Evolutionary conservation across 2,329 filamentous ascomycete species (phyloP).

Genomic region (Akanthomyces dipterigenus): DNA sequence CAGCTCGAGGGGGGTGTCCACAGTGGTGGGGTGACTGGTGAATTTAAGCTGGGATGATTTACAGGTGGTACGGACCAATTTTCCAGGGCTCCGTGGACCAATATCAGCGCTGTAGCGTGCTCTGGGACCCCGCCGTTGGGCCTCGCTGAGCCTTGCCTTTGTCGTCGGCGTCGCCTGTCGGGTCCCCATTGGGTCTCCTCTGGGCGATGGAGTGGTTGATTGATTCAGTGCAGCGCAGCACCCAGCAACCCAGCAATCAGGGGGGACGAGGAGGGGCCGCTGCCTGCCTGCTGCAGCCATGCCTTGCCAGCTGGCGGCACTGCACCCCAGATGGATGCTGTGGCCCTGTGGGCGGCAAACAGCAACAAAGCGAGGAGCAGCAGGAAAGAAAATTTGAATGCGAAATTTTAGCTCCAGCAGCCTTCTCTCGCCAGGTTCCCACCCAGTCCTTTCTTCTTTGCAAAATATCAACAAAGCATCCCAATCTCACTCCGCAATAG

Average conservation of each 20-base stretch:
- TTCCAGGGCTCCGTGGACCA: background rate
- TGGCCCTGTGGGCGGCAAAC: slow-evolving; percentile 3
- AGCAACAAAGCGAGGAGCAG: background rate
- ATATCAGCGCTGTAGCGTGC: background rate
- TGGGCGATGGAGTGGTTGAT: background rate
- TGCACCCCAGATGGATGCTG: background rate
- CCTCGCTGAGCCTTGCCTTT: background rate
- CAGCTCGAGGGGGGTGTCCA: slow-evolving; percentile 1
- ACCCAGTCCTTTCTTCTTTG: background rate
- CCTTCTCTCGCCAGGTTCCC: background rate
- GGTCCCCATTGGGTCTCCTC: background rate
- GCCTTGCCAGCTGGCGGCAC: slow-evolving; percentile 9
- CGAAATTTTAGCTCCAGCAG: background rate
- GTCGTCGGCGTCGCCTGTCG: background rate
- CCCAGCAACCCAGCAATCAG: background rate
- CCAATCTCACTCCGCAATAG: background rate
- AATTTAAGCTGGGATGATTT: background rate
- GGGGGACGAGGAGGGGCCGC: background rate
- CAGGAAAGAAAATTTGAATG: background rate
- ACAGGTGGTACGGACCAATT: background rate
- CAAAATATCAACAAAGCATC: slow-evolving; percentile 5
- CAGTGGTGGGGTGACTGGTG: background rate
- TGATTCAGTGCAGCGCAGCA: background rate
- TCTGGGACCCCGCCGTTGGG: background rate
- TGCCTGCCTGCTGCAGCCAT: background rate